phyloP scores from a whole-genome alignment of 202 grass and related monocot genomes.

The Carex sylvatica region DNA sequence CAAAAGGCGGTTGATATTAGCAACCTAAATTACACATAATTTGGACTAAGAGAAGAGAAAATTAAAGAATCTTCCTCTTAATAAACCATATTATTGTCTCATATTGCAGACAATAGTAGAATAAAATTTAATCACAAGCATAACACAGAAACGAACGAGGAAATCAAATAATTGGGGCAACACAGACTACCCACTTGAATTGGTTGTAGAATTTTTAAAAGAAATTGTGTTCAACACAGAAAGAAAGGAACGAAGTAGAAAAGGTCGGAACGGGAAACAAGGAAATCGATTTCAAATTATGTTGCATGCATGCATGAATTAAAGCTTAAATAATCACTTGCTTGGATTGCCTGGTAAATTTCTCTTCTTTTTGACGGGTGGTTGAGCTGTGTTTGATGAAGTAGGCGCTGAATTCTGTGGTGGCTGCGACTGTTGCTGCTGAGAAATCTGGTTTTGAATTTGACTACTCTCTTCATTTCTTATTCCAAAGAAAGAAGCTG shows the following conservation, averaged over 20 bases:
- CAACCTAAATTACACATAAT: not conserved
- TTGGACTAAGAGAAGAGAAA: not conserved
- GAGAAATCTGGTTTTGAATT: slow-evolving; percentile 75
- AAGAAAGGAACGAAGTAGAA: slow-evolving; percentile 20
- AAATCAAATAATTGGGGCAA: not conserved
- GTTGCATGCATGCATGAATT: slow-evolving; percentile 39
- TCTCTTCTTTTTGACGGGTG: slow-evolving; percentile 90
- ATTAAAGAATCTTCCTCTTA: not conserved
- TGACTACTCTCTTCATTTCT: slow-evolving; percentile 76
- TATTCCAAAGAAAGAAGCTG: slow-evolving; percentile 69
- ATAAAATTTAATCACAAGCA: not conserved
- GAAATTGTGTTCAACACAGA: no score
- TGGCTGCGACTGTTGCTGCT: slow-evolving; percentile 50
- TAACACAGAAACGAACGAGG: not conserved
- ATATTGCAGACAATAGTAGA: not conserved
- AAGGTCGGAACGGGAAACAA: not conserved
- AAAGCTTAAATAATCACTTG: slow-evolving; percentile 40
- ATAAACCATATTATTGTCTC: not conserved
- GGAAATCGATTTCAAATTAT: slow-evolving; percentile 27
- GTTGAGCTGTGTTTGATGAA: slow-evolving; percentile 42
- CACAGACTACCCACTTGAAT: not conserved
- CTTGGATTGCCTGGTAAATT: slow-evolving; percentile 71
- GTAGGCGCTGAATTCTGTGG: slow-evolving; percentile 26
- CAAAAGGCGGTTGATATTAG: not conserved
- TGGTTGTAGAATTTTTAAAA: not conserved